Conservation (phyloP, 2,329 filamentous ascomycete species). For the Teratosphaeria destructans region DNA sequence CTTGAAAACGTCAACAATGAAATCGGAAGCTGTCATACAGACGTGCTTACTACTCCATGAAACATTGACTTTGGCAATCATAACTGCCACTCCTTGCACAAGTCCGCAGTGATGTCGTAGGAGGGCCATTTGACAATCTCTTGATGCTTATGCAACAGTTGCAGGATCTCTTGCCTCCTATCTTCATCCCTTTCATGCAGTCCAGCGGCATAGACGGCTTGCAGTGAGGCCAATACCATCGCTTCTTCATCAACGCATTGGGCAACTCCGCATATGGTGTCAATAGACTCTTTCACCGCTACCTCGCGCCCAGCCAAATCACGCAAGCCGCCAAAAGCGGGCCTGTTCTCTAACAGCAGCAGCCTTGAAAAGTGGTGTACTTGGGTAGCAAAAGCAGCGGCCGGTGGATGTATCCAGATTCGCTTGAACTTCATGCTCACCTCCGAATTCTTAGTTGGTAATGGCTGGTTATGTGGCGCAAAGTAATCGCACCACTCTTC, state of each 20-base stretch:
- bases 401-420: conserved; percentile 40
- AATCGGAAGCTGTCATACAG: too few relatives aligned
- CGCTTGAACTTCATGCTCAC: conserved; percentile 29
- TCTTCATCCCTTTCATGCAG: conserved; percentile 26
- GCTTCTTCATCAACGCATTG: conserved; percentile 30
- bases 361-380: conserved; percentile 41
- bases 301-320: conserved; percentile 34
- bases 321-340: conserved; percentile 20
- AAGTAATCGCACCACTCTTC: conserved; percentile 38
- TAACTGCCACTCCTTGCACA: neutral
- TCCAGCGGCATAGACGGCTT: conserved; percentile 30
- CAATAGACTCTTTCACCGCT: conserved; percentile 33
- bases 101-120: conserved; percentile 9
- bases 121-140: conserved; percentile 26
- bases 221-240: conserved; percentile 29
- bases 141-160: conserved; percentile 26
- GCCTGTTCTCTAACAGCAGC: conserved; percentile 39
- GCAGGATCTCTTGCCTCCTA: conserved; percentile 24
- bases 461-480: conserved; percentile 30
- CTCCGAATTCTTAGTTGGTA: conserved; percentile 20
- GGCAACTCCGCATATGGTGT: conserved; percentile 39
- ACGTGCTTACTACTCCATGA: too few relatives aligned
- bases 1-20: too few relatives aligned
- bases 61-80: neutral
- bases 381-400: conserved; percentile 38